A percentile compares a stretch with the other conserved stretches of the same genome.
phyloP scores from a whole-genome alignment of 176 grass and related monocot genomes.

The Puccinellia tenuiflora region DNA sequence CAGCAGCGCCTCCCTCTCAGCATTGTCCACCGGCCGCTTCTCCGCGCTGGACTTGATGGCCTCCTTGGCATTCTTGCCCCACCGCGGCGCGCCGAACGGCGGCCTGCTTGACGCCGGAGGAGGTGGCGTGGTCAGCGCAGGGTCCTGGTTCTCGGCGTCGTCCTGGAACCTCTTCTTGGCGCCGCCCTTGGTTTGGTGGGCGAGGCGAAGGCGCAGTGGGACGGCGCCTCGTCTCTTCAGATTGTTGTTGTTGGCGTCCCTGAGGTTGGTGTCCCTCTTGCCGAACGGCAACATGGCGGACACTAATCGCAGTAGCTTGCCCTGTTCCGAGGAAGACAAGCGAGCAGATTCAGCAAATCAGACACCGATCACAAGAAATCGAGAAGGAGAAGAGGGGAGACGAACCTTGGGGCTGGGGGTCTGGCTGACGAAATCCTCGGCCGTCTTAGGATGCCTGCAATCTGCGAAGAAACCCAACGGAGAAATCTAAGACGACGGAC shows the following conservation, averaged over 20 bases:
- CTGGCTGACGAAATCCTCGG: constrained; percentile 66
- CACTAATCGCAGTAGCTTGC: constrained; percentile 66
- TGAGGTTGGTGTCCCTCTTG: constrained; percentile 54
- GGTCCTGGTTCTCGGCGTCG: constrained; percentile 83
- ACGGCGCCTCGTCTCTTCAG: constrained; percentile 59
- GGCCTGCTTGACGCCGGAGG: constrained; percentile 27
- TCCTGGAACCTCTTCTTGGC: constrained; percentile 53
- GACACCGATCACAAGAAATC: background rate
- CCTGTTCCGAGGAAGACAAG: constrained; percentile 29
- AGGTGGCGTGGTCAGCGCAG: constrained; percentile 48
- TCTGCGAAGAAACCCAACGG: constrained; percentile 35
- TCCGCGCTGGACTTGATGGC: constrained; percentile 75
- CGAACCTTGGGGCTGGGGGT: constrained; percentile 68
- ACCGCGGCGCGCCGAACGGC: constrained; percentile 49
- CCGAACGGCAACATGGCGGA: constrained; percentile 70
- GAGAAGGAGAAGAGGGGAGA: background rate
- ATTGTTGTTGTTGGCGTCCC: constrained; percentile 46
- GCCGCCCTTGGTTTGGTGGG: constrained; percentile 38
- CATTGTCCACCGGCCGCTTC: constrained; percentile 36
- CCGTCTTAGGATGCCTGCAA: constrained; percentile 75
- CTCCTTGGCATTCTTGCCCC: constrained; percentile 63
- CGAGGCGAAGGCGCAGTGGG: constrained; percentile 21
- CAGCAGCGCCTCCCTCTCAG: constrained; percentile 52
- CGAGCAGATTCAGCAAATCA: background rate
- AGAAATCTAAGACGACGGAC: background rate